Evolutionary conservation across 768 basidiomycete genomes (phyloP), one percentile per base, ranked within the genome.

Genomic region (Tubosaeta sp.): DNA sequence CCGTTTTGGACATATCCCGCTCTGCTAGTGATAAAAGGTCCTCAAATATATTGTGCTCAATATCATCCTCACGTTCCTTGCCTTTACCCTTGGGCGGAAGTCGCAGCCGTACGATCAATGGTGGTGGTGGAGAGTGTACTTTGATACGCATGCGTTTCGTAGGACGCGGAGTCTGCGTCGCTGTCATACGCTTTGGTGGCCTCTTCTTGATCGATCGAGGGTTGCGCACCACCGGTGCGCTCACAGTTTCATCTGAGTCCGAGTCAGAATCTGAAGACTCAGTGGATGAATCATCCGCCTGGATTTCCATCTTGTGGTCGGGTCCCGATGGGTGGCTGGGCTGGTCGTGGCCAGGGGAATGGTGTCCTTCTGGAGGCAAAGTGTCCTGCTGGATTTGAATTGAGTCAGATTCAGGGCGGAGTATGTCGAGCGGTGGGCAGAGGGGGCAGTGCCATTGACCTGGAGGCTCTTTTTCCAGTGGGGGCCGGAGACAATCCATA

Each of bases 371-470:
- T 10, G 74, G 74, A 0, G 73, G 73, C 12, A 77, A 79, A 6
- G 77, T 71, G n/a, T 75, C 69, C 11, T 76, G 76, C 0, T 49
- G 62, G 24, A 34, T 21, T 7, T 48, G 51, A 29, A 49, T 8
- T 13, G 46, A 10, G 30, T 54, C 43, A 43, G 49, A 41, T 24
- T 24, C 24, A 4, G 46, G 54, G 22, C 42, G 58, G 42, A 57
- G 51, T 1, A 55, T 30, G 31, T 59, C 53, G 38, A 69, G 54
- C 35, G 69, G 69, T 18, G 75, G 77, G 63, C 89, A 91, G 25
- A 66, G 52, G 22, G 86, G 86, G 66, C 89, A 91, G 59, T 80
- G 76, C 87, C 87, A 93, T 65, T 76, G 76, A 59, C 90, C 91
- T 32, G 82, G 77, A 2, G 94, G 94, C 30, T 83, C 74, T 51